phyloP scores from a whole-genome alignment of 129 eudicot genomes.

The Saposhnikovia divaricata region DNA sequence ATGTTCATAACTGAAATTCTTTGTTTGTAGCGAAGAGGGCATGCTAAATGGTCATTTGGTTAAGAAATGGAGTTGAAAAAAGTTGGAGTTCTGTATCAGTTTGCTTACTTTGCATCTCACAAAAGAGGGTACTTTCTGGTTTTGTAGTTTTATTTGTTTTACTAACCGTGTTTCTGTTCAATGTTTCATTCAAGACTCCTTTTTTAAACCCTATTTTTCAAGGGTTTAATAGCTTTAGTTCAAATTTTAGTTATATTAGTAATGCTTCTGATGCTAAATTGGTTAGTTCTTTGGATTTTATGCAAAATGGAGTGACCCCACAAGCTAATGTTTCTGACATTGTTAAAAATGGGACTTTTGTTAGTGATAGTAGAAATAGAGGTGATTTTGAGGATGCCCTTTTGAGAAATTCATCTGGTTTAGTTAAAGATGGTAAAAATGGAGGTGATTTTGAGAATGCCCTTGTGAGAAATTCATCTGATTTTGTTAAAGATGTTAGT shows the following conservation, averaged over 20 bases:
- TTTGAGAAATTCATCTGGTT: constrained; percentile 23
- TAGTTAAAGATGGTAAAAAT: constrained; percentile 6
- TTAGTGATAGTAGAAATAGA: constrained; percentile 15
- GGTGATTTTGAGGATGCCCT: constrained; percentile 25
- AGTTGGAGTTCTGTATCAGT: constrained; percentile 45
- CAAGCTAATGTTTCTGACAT: constrained; percentile 17
- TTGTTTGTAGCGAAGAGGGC: not conserved
- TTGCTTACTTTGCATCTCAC: constrained; percentile 27
- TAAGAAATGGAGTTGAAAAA: constrained; percentile 47
- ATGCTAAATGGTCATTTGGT: constrained; percentile 7
- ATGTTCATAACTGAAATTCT: not conserved
- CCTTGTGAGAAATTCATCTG: constrained; percentile 32
- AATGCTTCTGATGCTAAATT: constrained; percentile 18
- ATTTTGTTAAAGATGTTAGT: constrained; percentile 18
- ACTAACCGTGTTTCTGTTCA: constrained; percentile 31
- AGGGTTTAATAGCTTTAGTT: constrained; percentile 28
- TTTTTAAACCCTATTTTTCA: constrained; percentile 34
- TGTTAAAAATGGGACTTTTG: constrained; percentile 12
- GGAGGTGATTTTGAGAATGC: constrained; percentile 19
- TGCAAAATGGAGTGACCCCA: constrained; percentile 19
- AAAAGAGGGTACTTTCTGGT: constrained; percentile 63
- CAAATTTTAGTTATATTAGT: constrained; percentile 16
- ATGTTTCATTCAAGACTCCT: constrained; percentile 46
- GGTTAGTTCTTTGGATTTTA: constrained; percentile 8
- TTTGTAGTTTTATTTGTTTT: constrained; percentile 33